Base-by-base conservation (phyloP, 345 rosid species). In the Ceriops zippeliana region DNA sequence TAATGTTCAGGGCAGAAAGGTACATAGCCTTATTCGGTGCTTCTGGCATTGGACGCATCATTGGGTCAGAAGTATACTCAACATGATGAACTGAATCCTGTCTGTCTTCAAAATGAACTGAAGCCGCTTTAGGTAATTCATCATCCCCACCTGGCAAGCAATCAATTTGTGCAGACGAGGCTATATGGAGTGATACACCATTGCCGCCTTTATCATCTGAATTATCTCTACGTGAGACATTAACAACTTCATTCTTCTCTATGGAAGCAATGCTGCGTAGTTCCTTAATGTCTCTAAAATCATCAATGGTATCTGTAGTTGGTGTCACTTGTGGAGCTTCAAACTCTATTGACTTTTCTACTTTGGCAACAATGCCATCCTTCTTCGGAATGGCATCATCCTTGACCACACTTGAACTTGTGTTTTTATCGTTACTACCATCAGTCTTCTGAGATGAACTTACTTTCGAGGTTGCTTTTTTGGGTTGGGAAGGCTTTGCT, bases 231-330 rank as follows among this genome's bases (percentile, higher is more conserved):
- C 67, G 69, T 1, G 73, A 54, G 64, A 65, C 31, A 2, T 42
- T 71, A 63, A 67, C 75, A 54, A 15, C 85, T 61, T 56, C 79
- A 27, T 58, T 70, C 34, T 76, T 79, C 75, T 82, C 87, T 10
- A 71, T 47, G 2, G 83, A 70, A 63, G 80, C 58, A 69, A 83
- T 62, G 62, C 79, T 82, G 42, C 62, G 74, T 37, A 87, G 62
- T 72, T 86, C 97, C 78, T 77, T 81, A 65, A 87, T 85, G 82
- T 89, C 96, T 74, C 88, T 83, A 79, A 82, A 78, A 52, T 82
- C 85, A 67, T 76, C 86, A 75, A 51, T 35, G 61, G 62, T 66
- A 58, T 47, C 73, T 32, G 80, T 63, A 68, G 61, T 32, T 67
- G 73, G 81, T 57, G 74, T 58, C 67, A 54, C 72, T 78, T 75